A percentile compares a stretch with the other conserved stretches of the same genome.
Conservation (phyloP, 1,284 basidiomycete genomes). For the Schizophyllum amplum region DNA sequence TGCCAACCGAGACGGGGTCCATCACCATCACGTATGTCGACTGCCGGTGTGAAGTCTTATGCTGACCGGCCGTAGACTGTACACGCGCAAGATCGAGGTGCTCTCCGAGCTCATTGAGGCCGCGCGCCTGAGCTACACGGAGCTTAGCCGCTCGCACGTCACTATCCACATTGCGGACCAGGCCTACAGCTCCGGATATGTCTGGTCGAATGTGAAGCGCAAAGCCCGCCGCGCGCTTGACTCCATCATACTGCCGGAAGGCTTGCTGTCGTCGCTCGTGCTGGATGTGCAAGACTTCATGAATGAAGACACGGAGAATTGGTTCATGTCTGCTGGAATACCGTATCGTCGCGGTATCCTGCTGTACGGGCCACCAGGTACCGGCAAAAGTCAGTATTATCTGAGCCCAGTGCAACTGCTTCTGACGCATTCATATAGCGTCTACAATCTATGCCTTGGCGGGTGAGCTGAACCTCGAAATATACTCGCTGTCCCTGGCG, state of each 20-base stretch:
- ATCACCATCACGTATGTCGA: conserved; percentile 9
- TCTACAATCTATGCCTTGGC: conserved; percentile 56
- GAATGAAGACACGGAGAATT: conserved; percentile 30
- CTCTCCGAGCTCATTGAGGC: conserved; percentile 38
- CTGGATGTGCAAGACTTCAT: conserved; percentile 47
- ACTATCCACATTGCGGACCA: conserved; percentile 31
- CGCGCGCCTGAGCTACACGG: conserved; percentile 32
- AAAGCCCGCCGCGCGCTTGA: conserved; percentile 40
- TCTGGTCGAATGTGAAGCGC: conserved; percentile 37
- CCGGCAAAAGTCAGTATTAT: conserved; percentile 38
- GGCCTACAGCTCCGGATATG: conserved; percentile 23
- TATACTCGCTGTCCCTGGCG: conserved; percentile 48
- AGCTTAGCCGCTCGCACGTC: conserved; percentile 35
- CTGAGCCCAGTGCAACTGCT: not conserved
- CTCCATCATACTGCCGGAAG: conserved; percentile 41
- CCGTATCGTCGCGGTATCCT: conserved; percentile 49
- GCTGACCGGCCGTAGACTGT: conserved; percentile 35
- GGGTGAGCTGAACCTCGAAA: conserved; percentile 49
- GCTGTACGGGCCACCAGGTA: conserved; percentile 45
- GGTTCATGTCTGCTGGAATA: conserved; percentile 46
- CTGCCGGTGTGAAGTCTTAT: not conserved
- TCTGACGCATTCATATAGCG: conserved; percentile 19
- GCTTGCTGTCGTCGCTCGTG: conserved; percentile 37
- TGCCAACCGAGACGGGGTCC: too few relatives aligned
- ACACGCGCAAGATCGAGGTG: conserved; percentile 34